Base-by-base conservation (phyloP, 805 yeast species). In the Kazachstania africana region DNA sequence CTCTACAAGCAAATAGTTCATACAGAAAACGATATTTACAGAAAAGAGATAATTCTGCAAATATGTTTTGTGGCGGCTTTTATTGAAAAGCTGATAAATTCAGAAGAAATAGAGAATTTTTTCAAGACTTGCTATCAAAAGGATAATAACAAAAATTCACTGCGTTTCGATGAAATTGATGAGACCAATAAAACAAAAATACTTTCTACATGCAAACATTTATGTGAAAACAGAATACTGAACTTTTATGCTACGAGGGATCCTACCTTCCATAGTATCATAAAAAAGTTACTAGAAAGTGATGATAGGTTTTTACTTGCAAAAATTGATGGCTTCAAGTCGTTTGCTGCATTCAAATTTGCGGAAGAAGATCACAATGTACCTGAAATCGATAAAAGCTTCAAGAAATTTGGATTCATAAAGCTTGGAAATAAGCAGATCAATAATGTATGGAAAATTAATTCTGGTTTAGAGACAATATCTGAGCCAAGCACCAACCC, bases 381-480 rank as follows among this genome's bases (percentile, higher is more conserved):
- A 12, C 10, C 29, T 2, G 19, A 26, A 5, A 27, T 40, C 24
- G 43, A 48, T 29, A 27, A 38, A 8, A 32, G 37, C 4, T 55
- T 50, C 35, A 51, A 50, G 28, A 45, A 46, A 31, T 52, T 51
- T 32, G 55, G 57, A 0, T 50, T 51, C 34, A 39, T 53, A 6
- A 44, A 40, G 31, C 31, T 53, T n/a, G 60, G 60, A 14, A 51
- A 50, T 31, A 53, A 51, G 33, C 42, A 45, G 21, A 42, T 55
- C 3, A 53, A 36, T 28, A 47, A 39, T 27, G 46, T 47, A 5
- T 65, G 68, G 70, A 62, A 57, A 29, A 51, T 53, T 4, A 38
- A 42, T 8, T 61, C 65, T 3, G 73, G 72, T 0, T 28, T 66
- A 12, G 53, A 54, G 1, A 26, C 37, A n/a, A 45, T 65, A 21